A percentile compares a stretch with the other conserved stretches of the same genome.
These are phyloP conservation scores for Blastobotrys indianensis DNA, from an alignment of 1,139 yeast genomes.

Conservation along the genomic window DNA sequence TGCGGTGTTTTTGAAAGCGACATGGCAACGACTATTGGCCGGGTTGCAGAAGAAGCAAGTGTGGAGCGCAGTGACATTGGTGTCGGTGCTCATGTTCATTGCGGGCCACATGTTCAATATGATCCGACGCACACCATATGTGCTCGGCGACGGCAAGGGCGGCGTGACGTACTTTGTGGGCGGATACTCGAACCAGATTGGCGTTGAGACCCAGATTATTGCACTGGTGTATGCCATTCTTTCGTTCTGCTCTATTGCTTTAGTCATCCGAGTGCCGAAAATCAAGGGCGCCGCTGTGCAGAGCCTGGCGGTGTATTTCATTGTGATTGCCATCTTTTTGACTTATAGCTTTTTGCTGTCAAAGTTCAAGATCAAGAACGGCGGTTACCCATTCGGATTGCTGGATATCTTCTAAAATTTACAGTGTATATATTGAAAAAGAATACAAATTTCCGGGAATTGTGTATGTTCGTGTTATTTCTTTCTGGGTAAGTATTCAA, in stretches of 20 bases:
- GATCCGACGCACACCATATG: constrained; percentile 71
- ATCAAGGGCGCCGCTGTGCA: constrained; percentile 39
- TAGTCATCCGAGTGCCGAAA: constrained; percentile 48
- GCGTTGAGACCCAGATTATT: constrained; percentile 49
- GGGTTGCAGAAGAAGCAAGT: constrained; percentile 42
- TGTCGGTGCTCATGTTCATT: constrained; percentile 62
- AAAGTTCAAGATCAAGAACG: constrained; percentile 50
- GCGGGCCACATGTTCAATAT: constrained; percentile 93
- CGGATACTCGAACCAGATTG: constrained; percentile 72
- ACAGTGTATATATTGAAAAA: too few relatives aligned
- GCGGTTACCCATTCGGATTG: constrained; percentile 50
- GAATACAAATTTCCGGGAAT: too few relatives aligned
- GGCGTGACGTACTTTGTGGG: constrained; percentile 55
- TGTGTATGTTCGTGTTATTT: too few relatives aligned
- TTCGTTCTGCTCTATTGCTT: constrained; percentile 38
- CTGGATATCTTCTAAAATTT: constrained; percentile 19
- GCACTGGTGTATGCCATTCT: constrained; percentile 34
- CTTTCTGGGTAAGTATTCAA: too few relatives aligned
- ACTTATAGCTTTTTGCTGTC: constrained; percentile 47
- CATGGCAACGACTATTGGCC: constrained; percentile 28
- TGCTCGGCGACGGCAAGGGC: constrained; percentile 54
- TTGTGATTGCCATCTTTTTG: constrained; percentile 40
- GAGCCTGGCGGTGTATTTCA: constrained; percentile 41
- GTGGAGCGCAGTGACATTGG: constrained; percentile 63
- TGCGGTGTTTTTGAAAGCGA: constrained; percentile 31